phyloP scores from a whole-genome alignment of 306 rosid genomes.

The Corylus americana region DNA sequence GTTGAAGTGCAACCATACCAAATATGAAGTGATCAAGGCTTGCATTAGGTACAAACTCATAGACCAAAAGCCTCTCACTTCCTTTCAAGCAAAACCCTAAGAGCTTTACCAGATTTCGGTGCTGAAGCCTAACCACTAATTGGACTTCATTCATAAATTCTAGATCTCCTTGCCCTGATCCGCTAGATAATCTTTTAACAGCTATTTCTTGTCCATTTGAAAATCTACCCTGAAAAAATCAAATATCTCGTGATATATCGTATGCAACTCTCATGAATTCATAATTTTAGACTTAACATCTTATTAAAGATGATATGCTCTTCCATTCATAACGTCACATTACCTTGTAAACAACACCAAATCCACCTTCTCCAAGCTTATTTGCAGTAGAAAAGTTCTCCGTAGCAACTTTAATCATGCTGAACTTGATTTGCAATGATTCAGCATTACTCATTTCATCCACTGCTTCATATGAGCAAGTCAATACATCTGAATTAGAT shows the following conservation, averaged over 20 bases:
- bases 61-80: not conserved
- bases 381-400: slow-evolving; percentile 20
- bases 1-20: not conserved
- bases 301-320: no score
- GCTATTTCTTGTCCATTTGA: slow-evolving; percentile 11
- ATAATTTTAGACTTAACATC: no score
- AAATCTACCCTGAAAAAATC: not conserved
- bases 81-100: slow-evolving; percentile 18
- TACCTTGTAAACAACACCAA: slow-evolving; percentile 38
- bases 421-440: slow-evolving; percentile 8
- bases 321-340: not conserved
- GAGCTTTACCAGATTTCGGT: slow-evolving; percentile 25
- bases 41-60: slow-evolving; percentile 17
- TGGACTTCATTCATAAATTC: slow-evolving; percentile 28
- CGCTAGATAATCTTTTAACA: slow-evolving; percentile 20
- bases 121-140: slow-evolving; percentile 24
- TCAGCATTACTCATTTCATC: not conserved
- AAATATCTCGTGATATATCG: not conserved
- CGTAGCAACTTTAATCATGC: slow-evolving; percentile 24
- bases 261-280: not conserved
- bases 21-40: slow-evolving; percentile 17
- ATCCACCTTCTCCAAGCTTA: slow-evolving; percentile 34
- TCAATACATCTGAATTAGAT: not conserved
- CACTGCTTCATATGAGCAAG: not conserved
- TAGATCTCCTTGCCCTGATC: slow-evolving; percentile 18